Evolutionary conservation across 352 stramenopile species (phyloP).

Genomic region (Plasmopara muralis): DNA sequence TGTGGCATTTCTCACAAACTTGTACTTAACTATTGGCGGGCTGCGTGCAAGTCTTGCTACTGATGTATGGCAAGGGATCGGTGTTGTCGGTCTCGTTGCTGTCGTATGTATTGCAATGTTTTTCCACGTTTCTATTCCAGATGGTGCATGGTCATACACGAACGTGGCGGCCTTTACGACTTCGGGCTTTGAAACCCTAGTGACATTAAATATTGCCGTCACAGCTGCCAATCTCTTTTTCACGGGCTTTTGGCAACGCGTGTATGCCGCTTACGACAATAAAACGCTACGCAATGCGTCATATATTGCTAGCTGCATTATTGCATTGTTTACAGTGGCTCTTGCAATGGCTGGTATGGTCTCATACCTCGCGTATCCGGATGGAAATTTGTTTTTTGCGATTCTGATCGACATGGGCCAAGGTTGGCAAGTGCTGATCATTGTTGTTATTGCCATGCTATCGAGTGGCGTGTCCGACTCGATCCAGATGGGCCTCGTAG

Average conservation of each 20-base stretch:
- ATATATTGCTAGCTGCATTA: slow-evolving; percentile 37
- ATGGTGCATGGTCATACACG: slow-evolving; percentile 38
- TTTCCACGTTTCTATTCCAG: slow-evolving; percentile 42
- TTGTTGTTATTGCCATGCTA: slow-evolving; percentile 63
- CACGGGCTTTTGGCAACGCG: slow-evolving; percentile 75
- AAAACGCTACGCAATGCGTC: slow-evolving; percentile 41
- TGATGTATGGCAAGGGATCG: slow-evolving; percentile 66
- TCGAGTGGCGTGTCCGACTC: slow-evolving; percentile 58
- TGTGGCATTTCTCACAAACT: slow-evolving; percentile 59
- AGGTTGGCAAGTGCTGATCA: slow-evolving; percentile 61
- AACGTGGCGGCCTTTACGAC: slow-evolving; percentile 60
- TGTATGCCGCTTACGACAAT: slow-evolving; percentile 57
- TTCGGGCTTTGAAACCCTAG: slow-evolving; percentile 57
- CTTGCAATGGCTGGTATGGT: slow-evolving; percentile 68
- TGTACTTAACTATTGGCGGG: slow-evolving; percentile 68
- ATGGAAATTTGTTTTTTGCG: slow-evolving; percentile 58
- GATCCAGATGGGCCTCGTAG: slow-evolving; percentile 68
- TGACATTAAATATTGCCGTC: slow-evolving; percentile 65
- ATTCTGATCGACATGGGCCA: slow-evolving; percentile 65
- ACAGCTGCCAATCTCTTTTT: slow-evolving; percentile 68
- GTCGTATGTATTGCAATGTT: slow-evolving; percentile 63
- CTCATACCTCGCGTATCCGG: slow-evolving; percentile 52
- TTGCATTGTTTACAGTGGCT: slow-evolving; percentile 63
- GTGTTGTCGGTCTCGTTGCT: slow-evolving; percentile 46
- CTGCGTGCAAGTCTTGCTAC: slow-evolving; percentile 66